Percentiles rank a stretch among this genome's conserved stretches.
phyloP scores from a whole-genome alignment of 805 yeast genomes.

The Kurtzmaniella cleridarum region DNA sequence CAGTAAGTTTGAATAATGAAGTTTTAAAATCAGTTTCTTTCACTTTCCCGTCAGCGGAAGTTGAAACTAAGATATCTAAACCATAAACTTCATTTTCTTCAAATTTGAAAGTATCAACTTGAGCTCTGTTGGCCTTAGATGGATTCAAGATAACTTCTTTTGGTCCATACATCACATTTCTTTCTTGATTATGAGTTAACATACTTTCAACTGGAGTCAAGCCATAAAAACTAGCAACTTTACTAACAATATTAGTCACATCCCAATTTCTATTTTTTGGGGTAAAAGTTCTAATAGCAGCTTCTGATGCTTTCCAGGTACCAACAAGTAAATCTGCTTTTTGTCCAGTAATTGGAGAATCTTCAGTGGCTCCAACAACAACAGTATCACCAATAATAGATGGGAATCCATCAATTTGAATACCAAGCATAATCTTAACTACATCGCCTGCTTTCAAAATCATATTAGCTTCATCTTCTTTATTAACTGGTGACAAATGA shows the following conservation, averaged over 20 bases:
- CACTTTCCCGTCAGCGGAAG: slow-evolving; percentile 63
- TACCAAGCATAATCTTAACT: slow-evolving; percentile 68
- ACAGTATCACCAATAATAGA: slow-evolving; percentile 65
- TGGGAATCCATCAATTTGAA: slow-evolving; percentile 73
- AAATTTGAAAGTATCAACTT: slow-evolving; percentile 59
- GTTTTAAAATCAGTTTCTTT: slow-evolving; percentile 55
- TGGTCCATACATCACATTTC: slow-evolving; percentile 65
- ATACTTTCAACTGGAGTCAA: slow-evolving; percentile 67
- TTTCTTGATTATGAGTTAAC: slow-evolving; percentile 67
- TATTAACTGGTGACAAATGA: slow-evolving; percentile 58
- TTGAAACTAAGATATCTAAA: slow-evolving; percentile 61
- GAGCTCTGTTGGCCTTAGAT: slow-evolving; percentile 56
- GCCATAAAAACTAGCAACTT: slow-evolving; percentile 56
- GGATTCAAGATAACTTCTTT: slow-evolving; percentile 77
- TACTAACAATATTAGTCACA: slow-evolving; percentile 60
- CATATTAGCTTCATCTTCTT: slow-evolving; percentile 50
- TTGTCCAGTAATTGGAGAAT: slow-evolving; percentile 44
- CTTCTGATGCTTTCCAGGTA: slow-evolving; percentile 75
- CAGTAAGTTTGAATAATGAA: slow-evolving; percentile 67
- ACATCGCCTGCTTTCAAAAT: slow-evolving; percentile 63
- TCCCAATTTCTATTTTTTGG: slow-evolving; percentile 72
- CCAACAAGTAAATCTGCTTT: slow-evolving; percentile 66
- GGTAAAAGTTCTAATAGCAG: slow-evolving; percentile 63
- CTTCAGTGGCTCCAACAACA: slow-evolving; percentile 48
- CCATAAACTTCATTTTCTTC: slow-evolving; percentile 78